Evolutionary conservation across 1,284 basidiomycete species (phyloP).

Genomic region (Phenoliferia sp.): DNA sequence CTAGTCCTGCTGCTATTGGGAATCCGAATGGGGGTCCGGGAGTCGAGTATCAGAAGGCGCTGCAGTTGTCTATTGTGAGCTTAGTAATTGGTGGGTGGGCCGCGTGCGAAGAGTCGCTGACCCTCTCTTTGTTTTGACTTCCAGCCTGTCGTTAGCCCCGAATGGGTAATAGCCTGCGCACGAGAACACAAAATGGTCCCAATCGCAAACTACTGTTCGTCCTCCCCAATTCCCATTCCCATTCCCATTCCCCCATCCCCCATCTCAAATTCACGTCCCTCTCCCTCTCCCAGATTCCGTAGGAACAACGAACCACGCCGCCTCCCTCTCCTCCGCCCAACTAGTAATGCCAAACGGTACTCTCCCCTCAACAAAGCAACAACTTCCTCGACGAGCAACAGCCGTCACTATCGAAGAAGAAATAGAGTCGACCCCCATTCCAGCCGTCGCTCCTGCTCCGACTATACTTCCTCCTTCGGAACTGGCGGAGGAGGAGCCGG

Average conservation of each 20-base stretch:
- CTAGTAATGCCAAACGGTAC: conserved; percentile 19
- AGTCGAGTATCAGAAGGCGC: conserved; percentile 81
- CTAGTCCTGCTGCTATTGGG: conserved; percentile 61
- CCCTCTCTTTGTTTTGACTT: background rate
- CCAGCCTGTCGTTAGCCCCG: conserved; percentile 39
- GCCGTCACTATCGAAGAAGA: background rate
- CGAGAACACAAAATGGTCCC: conserved; percentile 39
- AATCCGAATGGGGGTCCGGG: conserved; percentile 56
- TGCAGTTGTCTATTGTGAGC: conserved; percentile 64
- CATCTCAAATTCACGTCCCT: background rate
- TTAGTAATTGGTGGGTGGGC: background rate
- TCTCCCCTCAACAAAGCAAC: background rate
- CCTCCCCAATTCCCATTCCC: background rate
- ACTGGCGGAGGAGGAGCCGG: conserved; percentile 12
- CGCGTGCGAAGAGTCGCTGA: conserved; percentile 20
- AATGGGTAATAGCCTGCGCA: conserved; percentile 39
- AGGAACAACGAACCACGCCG: conserved; percentile 31
- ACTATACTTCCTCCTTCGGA: background rate
- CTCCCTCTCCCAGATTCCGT: conserved; percentile 19
- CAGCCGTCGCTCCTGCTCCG: background rate
- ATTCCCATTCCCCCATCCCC: background rate
- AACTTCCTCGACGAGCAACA: background rate
- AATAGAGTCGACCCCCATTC: background rate
- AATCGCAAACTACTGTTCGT: conserved; percentile 32
- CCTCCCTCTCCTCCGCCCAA: conserved; percentile 31